phyloP scores from a whole-genome alignment of 2,329 filamentous ascomycete genomes.

The Verticillium klebahnii region DNA sequence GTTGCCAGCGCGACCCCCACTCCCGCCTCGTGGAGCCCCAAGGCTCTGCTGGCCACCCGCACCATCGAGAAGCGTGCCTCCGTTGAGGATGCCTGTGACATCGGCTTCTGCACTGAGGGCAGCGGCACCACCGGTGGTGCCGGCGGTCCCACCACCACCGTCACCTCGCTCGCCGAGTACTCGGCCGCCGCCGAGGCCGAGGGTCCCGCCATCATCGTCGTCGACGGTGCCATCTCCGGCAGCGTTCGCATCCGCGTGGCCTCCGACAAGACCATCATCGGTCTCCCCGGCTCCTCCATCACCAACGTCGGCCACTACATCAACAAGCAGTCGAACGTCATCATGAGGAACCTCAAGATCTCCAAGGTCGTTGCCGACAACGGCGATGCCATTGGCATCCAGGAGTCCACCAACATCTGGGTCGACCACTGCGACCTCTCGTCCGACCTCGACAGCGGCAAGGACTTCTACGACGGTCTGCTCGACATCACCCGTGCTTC shows the following conservation, averaged over 20 bases:
- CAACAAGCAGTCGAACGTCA: slow-evolving; percentile 51
- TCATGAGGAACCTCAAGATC: slow-evolving; percentile 58
- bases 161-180: slow-evolving; percentile 43
- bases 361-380: slow-evolving; percentile 49
- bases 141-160: slow-evolving; percentile 45
- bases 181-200: slow-evolving; percentile 40
- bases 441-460: slow-evolving; percentile 53
- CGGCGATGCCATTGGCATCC: slow-evolving; percentile 57
- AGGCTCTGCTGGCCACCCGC: slow-evolving; percentile 12
- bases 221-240: slow-evolving; percentile 35
- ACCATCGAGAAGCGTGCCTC: slow-evolving; percentile 25
- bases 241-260: slow-evolving; percentile 32
- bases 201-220: slow-evolving; percentile 33
- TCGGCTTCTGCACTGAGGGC: slow-evolving; percentile 23
- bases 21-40: slow-evolving; percentile 20
- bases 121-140: slow-evolving; percentile 45
- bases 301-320: slow-evolving; percentile 48
- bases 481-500: slow-evolving; percentile 59
- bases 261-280: slow-evolving; percentile 42
- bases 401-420: slow-evolving; percentile 56
- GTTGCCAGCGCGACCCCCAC: slow-evolving; percentile 22
- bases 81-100: slow-evolving; percentile 28
- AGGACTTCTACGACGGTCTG: slow-evolving; percentile 68
- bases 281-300: slow-evolving; percentile 29
- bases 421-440: slow-evolving; percentile 64